These are phyloP conservation scores for Xylariaceae sp. DNA, from an alignment of 2,329 filamentous ascomycete species.

Conservation along the genomic window DNA sequence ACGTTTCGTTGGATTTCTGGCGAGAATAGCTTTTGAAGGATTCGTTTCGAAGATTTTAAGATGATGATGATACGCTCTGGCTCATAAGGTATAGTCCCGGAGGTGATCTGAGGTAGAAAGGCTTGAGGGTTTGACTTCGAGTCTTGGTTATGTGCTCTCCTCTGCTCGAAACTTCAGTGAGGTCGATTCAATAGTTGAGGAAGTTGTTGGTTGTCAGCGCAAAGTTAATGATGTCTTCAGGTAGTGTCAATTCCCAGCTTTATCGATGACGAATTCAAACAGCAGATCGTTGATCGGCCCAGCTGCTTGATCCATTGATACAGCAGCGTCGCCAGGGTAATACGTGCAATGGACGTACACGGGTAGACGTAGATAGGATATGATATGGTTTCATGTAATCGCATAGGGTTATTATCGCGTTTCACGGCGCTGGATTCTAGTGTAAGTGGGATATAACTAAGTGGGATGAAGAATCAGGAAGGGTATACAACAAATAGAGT, in stretches of 20 bases:
- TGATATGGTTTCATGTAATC: too few species aligned
- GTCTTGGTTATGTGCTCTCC: background rate
- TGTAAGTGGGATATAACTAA: too few species aligned
- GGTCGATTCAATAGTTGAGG: background rate
- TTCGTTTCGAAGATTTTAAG: background rate
- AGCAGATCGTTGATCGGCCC: background rate
- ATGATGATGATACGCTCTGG: background rate
- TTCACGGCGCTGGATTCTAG: too few species aligned
- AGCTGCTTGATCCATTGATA: background rate
- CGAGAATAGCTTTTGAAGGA: conserved; percentile 1
- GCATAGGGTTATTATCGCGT: too few species aligned
- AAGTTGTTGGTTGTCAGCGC: background rate
- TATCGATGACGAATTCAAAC: background rate
- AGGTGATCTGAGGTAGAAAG: background rate
- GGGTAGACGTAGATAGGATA: too few species aligned
- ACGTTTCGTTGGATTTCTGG: background rate
- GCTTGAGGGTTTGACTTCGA: background rate
- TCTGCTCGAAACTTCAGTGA: background rate
- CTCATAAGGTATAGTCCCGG: background rate
- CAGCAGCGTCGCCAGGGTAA: background rate
- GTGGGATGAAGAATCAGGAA: too few species aligned
- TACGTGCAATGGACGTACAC: background rate
- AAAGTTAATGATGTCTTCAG: background rate
- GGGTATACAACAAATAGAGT: too few species aligned
- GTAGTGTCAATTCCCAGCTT: background rate